These are phyloP conservation scores for Podaxis sp. DNA, from an alignment of 768 basidiomycete genomes.

Conservation along the genomic window DNA sequence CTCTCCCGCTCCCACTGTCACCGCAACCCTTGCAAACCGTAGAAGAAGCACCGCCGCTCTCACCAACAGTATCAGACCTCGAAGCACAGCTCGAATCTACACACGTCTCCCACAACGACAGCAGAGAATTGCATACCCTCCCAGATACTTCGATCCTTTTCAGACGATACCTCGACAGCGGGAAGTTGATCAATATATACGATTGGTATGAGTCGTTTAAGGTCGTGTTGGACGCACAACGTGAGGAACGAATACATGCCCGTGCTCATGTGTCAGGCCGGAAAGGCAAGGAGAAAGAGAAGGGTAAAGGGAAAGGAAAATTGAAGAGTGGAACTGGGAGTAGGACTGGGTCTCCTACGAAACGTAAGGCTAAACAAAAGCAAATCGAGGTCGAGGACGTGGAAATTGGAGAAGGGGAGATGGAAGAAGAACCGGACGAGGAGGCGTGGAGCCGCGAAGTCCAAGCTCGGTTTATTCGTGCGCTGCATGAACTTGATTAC, in stretches of 20 bases:
- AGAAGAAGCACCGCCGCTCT: neutral
- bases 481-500: slow-evolving; percentile 80
- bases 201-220: slow-evolving; percentile 87
- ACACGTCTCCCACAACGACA: slow-evolving; percentile 1
- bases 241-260: slow-evolving; percentile 15
- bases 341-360: slow-evolving; percentile 5
- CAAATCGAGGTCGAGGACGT: slow-evolving; percentile 24
- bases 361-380: slow-evolving; percentile 27
- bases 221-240: slow-evolving; percentile 60
- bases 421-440: slow-evolving; percentile 31
- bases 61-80: slow-evolving; percentile 13
- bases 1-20: neutral
- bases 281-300: neutral
- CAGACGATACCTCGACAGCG: slow-evolving; percentile 72
- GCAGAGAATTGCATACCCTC: slow-evolving; percentile 41
- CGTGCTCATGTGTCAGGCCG: neutral
- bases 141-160: slow-evolving; percentile 80
- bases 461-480: slow-evolving; percentile 77
- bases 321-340: neutral
- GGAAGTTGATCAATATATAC: slow-evolving; percentile 81
- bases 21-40: neutral
- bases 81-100: neutral
- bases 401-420: slow-evolving; percentile 21
- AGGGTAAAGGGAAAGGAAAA: neutral
- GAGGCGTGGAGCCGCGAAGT: slow-evolving; percentile 62